Evolutionary conservation across 2,329 filamentous ascomycete species (phyloP), one percentile per base, ranked within the genome.

Genomic region (Claviceps spartinae): DNA sequence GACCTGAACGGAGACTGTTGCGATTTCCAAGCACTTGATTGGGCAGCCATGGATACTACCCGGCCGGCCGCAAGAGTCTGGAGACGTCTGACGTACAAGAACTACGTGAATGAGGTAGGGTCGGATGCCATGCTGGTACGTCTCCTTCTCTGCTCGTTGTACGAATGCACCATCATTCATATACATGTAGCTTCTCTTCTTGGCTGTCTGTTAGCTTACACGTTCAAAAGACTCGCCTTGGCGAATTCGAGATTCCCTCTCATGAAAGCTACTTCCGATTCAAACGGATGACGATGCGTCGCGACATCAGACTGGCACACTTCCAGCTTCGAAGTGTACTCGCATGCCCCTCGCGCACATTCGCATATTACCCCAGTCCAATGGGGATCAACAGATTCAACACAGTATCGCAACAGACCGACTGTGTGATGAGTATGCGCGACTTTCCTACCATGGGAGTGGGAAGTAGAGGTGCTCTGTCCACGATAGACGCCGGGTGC

Each of bases 251-350:
- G 4, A 61, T 76, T 5, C 67, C 68, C 0, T 63, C 66, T 13
- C 64, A 59, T 1, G 71, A 75, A 18, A 75, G 66, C 57, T 82
- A 75, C 60, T 82, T 82, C 60, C 71, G 72, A 49, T 85, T 83
- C 60, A 72, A 71, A 42, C 71, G 68, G 41, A 81, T 81, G 72
- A 70, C 77, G 54, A 69, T 83, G 43, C 70, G 73, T 46, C 69
- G 69, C 20, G 69, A 79, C 49, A 68, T 80, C 24, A 69, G 73
- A 54, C 64, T 84, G 18, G 69, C 78, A n/a, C 82, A 85, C 64
- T 85, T 84, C 55, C 82, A 85, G 60, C 69, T 85, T 13, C 77
- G 82, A 44, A 82, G 82, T 58, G 69, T 83, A 16, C 65, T 85
- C 20, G 78, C 77, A 2, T 76, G 75, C 58, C 71, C 76, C 5